Evolutionary conservation across 176 grass and related monocot genomes (phyloP).

Genomic region (Oryza brachyantha): DNA sequence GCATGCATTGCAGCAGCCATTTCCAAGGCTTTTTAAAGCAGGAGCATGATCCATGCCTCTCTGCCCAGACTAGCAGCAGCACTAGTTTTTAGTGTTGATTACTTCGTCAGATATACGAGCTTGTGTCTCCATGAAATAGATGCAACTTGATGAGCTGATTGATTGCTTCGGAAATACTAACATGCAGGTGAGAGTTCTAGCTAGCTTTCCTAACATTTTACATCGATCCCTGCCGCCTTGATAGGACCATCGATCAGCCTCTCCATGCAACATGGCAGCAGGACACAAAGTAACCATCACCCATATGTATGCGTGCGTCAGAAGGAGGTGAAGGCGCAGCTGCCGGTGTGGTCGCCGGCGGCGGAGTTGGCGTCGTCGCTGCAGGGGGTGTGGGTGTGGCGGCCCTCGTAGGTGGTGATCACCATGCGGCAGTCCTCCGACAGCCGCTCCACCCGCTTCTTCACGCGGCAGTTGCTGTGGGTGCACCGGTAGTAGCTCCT

Average conservation of each 20-base stretch:
- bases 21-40: slow-evolving; percentile 14
- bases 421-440: slow-evolving; percentile 97
- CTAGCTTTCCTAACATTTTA: not conserved
- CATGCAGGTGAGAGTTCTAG: not conserved
- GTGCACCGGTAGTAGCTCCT: slow-evolving; percentile 99
- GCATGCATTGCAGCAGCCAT: slow-evolving; percentile 30
- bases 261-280: not conserved
- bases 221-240: not conserved
- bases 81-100: not conserved
- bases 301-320: not conserved
- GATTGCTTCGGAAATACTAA: not conserved
- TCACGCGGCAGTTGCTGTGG: slow-evolving; percentile 92
- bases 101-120: not conserved
- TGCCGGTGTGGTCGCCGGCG: slow-evolving; percentile 49
- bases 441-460: slow-evolving; percentile 92
- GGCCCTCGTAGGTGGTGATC: slow-evolving; percentile 94
- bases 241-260: not conserved
- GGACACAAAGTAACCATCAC: not conserved
- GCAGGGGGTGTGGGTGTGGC: slow-evolving; percentile 82
- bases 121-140: no score
- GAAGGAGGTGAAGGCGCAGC: slow-evolving; percentile 73
- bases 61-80: not conserved
- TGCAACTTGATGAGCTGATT: not conserved
- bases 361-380: slow-evolving; percentile 54
- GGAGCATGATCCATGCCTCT: not conserved